phyloP scores from a whole-genome alignment of 2,329 filamentous ascomycete species.

The Hypoxylon sp. region DNA sequence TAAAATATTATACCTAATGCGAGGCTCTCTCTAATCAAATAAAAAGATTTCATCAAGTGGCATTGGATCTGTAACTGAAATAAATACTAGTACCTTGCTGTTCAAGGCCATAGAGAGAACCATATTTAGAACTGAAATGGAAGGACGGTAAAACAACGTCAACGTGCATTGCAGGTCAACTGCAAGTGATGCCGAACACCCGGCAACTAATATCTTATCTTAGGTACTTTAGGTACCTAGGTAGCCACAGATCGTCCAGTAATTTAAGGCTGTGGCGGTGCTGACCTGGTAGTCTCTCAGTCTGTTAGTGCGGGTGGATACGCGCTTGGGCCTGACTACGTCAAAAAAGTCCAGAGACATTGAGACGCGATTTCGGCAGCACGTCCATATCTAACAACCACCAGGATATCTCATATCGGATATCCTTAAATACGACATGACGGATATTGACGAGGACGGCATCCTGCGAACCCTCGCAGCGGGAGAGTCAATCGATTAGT shows the following conservation, averaged over 20 bases:
- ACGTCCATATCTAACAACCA: constrained; percentile 1
- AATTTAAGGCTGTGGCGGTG: neutral
- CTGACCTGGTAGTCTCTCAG: neutral
- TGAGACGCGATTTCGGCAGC: constrained; percentile 33
- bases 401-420: constrained; percentile 3
- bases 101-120: no score
- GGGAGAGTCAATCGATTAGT: constrained; percentile 68
- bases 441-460: constrained; percentile 69
- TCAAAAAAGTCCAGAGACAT: constrained; percentile 34
- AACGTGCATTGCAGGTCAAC: neutral
- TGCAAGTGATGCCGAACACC: neutral
- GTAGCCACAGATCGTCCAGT: no score
- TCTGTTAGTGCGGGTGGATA: neutral
- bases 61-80: no score
- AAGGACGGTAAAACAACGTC: neutral
- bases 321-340: constrained; percentile 13
- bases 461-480: constrained; percentile 61
- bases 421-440: constrained; percentile 49
- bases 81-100: no score
- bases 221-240: neutral
- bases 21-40: no score
- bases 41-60: no score
- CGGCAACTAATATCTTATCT: neutral
- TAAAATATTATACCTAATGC: neutral
- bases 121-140: neutral